Conservation (phyloP, 2,329 filamentous ascomycete genomes). For the Aspergillus ochraceus region DNA sequence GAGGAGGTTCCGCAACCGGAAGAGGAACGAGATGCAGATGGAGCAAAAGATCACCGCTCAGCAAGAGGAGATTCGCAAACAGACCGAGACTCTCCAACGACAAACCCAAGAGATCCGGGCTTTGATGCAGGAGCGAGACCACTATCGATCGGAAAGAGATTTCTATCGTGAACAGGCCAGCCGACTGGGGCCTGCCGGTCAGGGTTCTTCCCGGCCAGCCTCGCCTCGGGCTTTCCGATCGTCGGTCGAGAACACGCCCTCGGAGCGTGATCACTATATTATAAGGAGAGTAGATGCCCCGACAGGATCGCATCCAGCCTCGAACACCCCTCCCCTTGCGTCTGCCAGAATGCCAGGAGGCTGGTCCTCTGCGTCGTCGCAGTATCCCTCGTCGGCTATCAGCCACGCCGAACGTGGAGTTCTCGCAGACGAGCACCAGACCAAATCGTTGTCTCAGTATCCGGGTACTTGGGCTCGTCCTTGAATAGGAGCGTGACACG, state of each 20-base stretch:
- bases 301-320: slow-evolving; percentile 5
- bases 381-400: slow-evolving; percentile 8
- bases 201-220: slow-evolving; percentile 31
- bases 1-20: slow-evolving; percentile 42
- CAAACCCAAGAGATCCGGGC: slow-evolving; percentile 37
- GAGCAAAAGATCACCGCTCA: slow-evolving; percentile 38
- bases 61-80: slow-evolving; percentile 38
- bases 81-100: slow-evolving; percentile 28
- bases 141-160: slow-evolving; percentile 42
- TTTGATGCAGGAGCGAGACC: slow-evolving; percentile 36
- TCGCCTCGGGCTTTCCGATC: slow-evolving; percentile 27
- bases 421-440: slow-evolving; percentile 12
- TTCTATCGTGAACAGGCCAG: slow-evolving; percentile 38
- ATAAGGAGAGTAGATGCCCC: slow-evolving; percentile 6
- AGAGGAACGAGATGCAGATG: slow-evolving; percentile 42
- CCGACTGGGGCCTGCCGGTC: slow-evolving; percentile 25
- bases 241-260: slow-evolving; percentile 7
- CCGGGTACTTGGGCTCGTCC: slow-evolving; percentile 18
- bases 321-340: slow-evolving; percentile 1
- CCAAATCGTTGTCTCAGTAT: slow-evolving; percentile 16
- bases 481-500: not conserved
- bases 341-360: slow-evolving; percentile 11
- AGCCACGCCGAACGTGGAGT: slow-evolving; percentile 4
- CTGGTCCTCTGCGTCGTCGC: slow-evolving; percentile 14
- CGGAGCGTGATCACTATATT: slow-evolving; percentile 16